Conservation (phyloP, 129 eudicot genomes). For the Ambrosia trifida region DNA sequence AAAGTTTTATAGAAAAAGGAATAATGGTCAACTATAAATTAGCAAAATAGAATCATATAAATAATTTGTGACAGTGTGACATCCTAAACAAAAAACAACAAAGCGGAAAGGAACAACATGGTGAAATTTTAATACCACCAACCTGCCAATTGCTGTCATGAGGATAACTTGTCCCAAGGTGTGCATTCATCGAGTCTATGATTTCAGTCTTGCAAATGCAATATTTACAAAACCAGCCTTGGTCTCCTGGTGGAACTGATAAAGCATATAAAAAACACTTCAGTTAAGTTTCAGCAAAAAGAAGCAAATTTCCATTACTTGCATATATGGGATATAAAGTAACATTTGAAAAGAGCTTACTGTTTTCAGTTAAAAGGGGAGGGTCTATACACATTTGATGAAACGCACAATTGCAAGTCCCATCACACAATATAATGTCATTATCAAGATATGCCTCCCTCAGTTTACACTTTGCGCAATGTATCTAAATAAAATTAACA, state of each 20-base stretch:
- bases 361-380: constrained; percentile 84
- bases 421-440: constrained; percentile 94
- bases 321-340: background rate
- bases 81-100: background rate
- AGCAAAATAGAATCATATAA: constrained; percentile 3
- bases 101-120: constrained; percentile 1
- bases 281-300: constrained; percentile 19
- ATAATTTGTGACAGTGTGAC: constrained; percentile 3
- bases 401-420: constrained; percentile 93
- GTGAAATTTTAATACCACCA: constrained; percentile 11
- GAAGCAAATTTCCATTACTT: background rate
- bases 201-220: constrained; percentile 89
- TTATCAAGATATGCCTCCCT: constrained; percentile 80
- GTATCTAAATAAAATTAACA: constrained; percentile 50
- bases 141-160: constrained; percentile 83
- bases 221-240: constrained; percentile 90
- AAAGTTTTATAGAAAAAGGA: background rate
- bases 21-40: background rate
- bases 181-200: constrained; percentile 87
- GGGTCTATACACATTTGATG: constrained; percentile 96
- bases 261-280: constrained; percentile 20
- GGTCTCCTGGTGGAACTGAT: constrained; percentile 90
- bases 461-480: constrained; percentile 84
- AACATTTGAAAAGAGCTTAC: constrained; percentile 50
- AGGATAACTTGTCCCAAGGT: constrained; percentile 82